Evolutionary conservation across 2,329 filamentous ascomycete genomes (phyloP), one percentile per base, ranked within the genome.

Genomic region (Epichloe gansuensis): DNA sequence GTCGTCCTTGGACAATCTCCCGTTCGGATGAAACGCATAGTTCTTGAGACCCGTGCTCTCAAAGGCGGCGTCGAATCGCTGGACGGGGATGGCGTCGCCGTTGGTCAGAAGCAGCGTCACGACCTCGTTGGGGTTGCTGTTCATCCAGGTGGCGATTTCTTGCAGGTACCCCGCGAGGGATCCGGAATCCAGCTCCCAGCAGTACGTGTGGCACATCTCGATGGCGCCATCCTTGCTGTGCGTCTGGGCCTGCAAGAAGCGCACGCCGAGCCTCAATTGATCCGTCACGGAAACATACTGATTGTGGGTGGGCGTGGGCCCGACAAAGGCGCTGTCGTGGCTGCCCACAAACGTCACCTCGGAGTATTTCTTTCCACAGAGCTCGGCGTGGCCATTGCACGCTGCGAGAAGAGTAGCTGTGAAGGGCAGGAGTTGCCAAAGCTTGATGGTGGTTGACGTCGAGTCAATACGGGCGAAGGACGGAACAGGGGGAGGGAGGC

Each of bases 241-340:
- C 3, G 81, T 81, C 64, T 85, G 82, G 27, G 74, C 79, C 59
- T 83, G 78, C 12, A 87, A 66, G 57, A 81, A 81, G 23, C 83
- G 76, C 41, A 86, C 74, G 15, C 83, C 83, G 35, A 77, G 68
- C 49, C 77, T 66, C 9, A 87, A 71, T 61, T 85, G 82, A 2
- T 69, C 66, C 25, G 73, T 74, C 25, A 82, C 74, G 5, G 75
- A 72, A 49, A 80, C 70, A 55, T 78, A 76, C 61, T 87, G 82
- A 64, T 84, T 83, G 54, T 82, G 67, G 53, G 72, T 65, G 1
- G 72, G 71, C 8, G 73, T 59, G 49, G 70, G 57, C 41, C 82
- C 80, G 41, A 82, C 75, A 60, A 86, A 86, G 39, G 80, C 75
- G 13, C 76, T 77, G 67, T 87, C 76, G 66, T 87, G 84, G 6